Percentiles rank a stretch among this genome's conserved stretches.
These are phyloP conservation scores for Iris pallida DNA, from an alignment of 116 monocot genomes.

Conservation along the genomic window DNA sequence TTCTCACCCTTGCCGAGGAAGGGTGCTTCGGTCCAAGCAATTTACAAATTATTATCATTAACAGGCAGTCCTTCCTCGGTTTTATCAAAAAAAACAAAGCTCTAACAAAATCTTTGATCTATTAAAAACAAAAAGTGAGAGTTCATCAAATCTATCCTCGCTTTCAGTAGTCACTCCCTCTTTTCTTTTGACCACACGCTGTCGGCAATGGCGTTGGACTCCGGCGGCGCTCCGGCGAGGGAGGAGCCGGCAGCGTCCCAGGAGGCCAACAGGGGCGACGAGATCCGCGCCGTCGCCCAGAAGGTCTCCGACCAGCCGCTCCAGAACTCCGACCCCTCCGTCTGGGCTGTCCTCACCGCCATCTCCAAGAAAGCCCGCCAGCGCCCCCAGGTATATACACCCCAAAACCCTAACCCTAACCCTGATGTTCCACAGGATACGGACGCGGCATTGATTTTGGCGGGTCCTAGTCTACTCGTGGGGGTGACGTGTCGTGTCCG, in stretches of 20 bases:
- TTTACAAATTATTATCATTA: too few species aligned
- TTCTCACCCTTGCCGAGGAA: too few species aligned
- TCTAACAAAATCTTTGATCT: too few species aligned
- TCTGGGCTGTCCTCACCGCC: conserved; percentile 93
- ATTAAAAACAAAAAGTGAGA: too few species aligned
- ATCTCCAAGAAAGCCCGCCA: conserved; percentile 76
- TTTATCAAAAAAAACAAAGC: too few species aligned
- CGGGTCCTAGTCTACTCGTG: background rate
- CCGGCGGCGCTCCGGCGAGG: background rate
- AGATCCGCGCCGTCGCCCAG: conserved; percentile 70
- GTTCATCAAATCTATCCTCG: too few species aligned
- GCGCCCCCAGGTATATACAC: conserved; percentile 44
- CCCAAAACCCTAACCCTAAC: conserved; percentile 20
- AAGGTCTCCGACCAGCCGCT: conserved; percentile 65
- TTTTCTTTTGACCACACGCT: too few species aligned
- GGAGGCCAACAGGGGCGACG: conserved; percentile 34
- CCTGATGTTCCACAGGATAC: conserved; percentile 1
- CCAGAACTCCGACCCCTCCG: conserved; percentile 56
- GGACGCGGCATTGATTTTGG: too few species aligned
- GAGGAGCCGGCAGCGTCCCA: conserved; percentile 12
- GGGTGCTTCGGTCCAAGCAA: too few species aligned
- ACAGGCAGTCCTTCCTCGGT: too few species aligned
- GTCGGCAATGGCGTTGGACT: conserved; percentile 20
- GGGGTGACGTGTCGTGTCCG: background rate
- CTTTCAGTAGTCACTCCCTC: too few species aligned